Percentiles rank a stretch among this genome's conserved stretches.
Evolutionary conservation across 352 stramenopile species (phyloP).

Genomic region (Phytophthora melonis): DNA sequence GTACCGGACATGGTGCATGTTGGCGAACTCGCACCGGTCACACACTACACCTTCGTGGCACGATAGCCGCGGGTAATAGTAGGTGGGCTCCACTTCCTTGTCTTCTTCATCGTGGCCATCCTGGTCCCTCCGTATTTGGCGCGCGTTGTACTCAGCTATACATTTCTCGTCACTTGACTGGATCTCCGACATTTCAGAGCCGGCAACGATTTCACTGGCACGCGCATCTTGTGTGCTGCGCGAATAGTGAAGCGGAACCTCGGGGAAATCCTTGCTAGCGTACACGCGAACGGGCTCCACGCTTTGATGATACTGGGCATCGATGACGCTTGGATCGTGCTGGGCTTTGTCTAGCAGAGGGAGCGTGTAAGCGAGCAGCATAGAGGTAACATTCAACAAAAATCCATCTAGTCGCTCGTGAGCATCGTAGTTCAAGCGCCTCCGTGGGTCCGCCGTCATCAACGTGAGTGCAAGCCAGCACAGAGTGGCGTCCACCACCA

Average conservation of each 20-base stretch:
- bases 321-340: slow-evolving; percentile 37
- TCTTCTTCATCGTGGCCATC: neutral
- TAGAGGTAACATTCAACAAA: slow-evolving; percentile 69
- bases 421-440: slow-evolving; percentile 55
- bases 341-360: slow-evolving; percentile 46
- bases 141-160: slow-evolving; percentile 35
- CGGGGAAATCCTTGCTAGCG: slow-evolving; percentile 46
- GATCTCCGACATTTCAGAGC: slow-evolving; percentile 33
- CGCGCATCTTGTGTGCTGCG: slow-evolving; percentile 26
- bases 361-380: slow-evolving; percentile 53
- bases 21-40: slow-evolving; percentile 68
- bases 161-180: slow-evolving; percentile 32
- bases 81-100: slow-evolving; percentile 1
- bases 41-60: slow-evolving; percentile 77
- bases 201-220: slow-evolving; percentile 12
- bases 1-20: slow-evolving; percentile 68
- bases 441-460: slow-evolving; percentile 55
- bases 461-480: slow-evolving; percentile 62
- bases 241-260: slow-evolving; percentile 40
- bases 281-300: slow-evolving; percentile 61
- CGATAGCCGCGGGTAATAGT: slow-evolving; percentile 61
- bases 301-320: slow-evolving; percentile 64
- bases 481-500: slow-evolving; percentile 70
- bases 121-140: slow-evolving; percentile 11
- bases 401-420: slow-evolving; percentile 73